These are phyloP conservation scores for Ustilago loliicola DNA, from an alignment of 1,284 basidiomycete species.

Conservation along the genomic window DNA sequence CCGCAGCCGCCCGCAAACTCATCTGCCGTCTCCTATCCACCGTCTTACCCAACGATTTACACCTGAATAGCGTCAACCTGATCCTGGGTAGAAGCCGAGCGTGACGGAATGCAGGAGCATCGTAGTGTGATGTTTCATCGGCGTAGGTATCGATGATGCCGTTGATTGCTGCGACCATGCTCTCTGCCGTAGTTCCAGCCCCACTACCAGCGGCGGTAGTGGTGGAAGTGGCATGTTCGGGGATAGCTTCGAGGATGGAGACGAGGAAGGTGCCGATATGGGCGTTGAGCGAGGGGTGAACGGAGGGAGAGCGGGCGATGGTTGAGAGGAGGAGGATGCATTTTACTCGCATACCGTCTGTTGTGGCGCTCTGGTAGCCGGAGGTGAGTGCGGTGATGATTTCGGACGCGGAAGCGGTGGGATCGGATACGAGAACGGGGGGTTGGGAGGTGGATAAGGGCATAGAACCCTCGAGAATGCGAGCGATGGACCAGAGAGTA, in stretches of 20 bases:
- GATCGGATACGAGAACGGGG: conserved; percentile 2
- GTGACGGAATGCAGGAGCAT: conserved; percentile 79
- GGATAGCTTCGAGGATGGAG: conserved; percentile 42
- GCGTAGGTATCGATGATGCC: conserved; percentile 94
- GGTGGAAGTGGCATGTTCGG: conserved; percentile 9
- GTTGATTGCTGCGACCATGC: conserved; percentile 83
- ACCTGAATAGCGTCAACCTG: conserved; percentile 30
- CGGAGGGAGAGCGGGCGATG: conserved; percentile 36
- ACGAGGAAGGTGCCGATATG: conserved; percentile 49
- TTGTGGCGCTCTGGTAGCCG: conserved; percentile 44
- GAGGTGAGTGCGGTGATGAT: conserved; percentile 49
- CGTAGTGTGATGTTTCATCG: conserved; percentile 86
- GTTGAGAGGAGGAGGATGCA: conserved; percentile 54
- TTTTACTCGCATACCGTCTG: conserved; percentile 59
- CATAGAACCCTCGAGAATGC: conserved; percentile 54
- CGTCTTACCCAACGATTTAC: conserved; percentile 28
- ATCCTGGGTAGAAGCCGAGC: conserved; percentile 71
- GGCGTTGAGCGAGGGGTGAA: conserved; percentile 25
- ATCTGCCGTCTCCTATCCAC: conserved; percentile 73
- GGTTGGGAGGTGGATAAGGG: conserved; percentile 16
- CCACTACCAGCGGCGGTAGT: not conserved
- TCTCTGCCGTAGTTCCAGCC: conserved; percentile 75
- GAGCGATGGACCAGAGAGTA: conserved; percentile 59
- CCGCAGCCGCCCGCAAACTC: conserved; percentile 71
- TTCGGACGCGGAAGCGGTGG: conserved; percentile 14